Conservation (phyloP, 2,329 filamentous ascomycete genomes). For the Aspergillus novofumigatus region DNA sequence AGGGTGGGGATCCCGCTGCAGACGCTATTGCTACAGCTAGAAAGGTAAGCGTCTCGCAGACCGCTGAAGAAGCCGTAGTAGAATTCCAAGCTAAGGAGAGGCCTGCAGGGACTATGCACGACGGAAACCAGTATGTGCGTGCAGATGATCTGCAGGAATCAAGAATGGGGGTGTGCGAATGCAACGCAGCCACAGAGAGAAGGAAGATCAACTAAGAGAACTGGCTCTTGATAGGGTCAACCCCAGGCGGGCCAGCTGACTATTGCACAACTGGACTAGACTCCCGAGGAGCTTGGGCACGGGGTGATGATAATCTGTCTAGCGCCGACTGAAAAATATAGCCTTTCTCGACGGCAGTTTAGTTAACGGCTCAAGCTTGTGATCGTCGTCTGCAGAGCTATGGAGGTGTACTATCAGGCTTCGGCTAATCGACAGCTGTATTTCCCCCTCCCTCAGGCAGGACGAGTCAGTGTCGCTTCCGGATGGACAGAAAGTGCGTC, state of each 20-base stretch:
- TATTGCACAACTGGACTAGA: conserved; percentile 19
- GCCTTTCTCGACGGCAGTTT: conserved; percentile 4
- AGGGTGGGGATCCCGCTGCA: conserved; percentile 19
- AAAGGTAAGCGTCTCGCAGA: conserved; percentile 7
- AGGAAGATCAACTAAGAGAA: conserved; percentile 3
- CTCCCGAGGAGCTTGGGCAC: conserved; percentile 20
- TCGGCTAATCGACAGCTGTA: neutral
- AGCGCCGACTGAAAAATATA: conserved; percentile 10
- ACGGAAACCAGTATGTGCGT: conserved; percentile 37
- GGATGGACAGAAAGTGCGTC: neutral
- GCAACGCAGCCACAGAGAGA: conserved; percentile 3
- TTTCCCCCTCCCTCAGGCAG: neutral
- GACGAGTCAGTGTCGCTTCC: neutral
- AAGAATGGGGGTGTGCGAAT: conserved; percentile 17
- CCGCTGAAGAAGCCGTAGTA: conserved; percentile 11
- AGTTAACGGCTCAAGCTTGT: conserved; percentile 17
- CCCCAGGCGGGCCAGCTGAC: conserved; percentile 33
- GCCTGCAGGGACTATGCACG: conserved; percentile 44
- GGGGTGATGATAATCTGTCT: conserved; percentile 10
- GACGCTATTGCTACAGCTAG: conserved; percentile 14
- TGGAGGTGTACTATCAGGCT: neutral
- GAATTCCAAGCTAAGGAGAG: conserved; percentile 19
- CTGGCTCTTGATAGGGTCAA: conserved; percentile 19
- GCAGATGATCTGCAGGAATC: conserved; percentile 48
- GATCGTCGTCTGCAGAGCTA: conserved; percentile 9